Evolutionary conservation across 371 early-diverging fungal species (phyloP).

Genomic region (Mucor circinelloides): DNA sequence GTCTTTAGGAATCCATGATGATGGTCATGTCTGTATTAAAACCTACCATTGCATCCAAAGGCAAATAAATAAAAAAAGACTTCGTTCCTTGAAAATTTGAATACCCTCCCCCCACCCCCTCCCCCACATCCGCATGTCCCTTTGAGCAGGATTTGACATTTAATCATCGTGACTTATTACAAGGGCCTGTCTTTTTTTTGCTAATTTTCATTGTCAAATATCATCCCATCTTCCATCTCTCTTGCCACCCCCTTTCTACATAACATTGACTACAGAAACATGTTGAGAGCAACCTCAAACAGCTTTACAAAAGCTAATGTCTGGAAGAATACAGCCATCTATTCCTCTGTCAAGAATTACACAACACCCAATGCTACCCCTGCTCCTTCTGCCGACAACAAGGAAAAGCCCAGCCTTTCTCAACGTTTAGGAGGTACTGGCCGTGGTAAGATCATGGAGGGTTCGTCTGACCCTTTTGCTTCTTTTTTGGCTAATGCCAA

Average conservation of each 20-base stretch:
- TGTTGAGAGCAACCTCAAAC: slow-evolving; percentile 18
- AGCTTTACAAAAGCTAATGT: neutral
- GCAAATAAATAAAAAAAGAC: slow-evolving; percentile 21
- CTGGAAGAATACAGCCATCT: slow-evolving; percentile 8
- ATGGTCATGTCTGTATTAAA: slow-evolving; percentile 39
- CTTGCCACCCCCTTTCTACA: neutral
- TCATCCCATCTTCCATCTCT: neutral
- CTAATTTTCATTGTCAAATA: neutral
- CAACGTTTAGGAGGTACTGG: slow-evolving; percentile 45
- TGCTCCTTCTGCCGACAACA: neutral
- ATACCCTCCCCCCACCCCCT: too few species aligned
- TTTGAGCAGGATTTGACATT: neutral
- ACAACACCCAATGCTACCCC: slow-evolving; percentile 4
- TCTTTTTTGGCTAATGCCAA: slow-evolving; percentile 35
- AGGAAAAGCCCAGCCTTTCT: slow-evolving; percentile 20
- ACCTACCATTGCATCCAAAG: slow-evolving; percentile 23
- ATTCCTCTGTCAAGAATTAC: slow-evolving; percentile 5
- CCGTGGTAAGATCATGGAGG: slow-evolving; percentile 35
- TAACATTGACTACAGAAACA: neutral
- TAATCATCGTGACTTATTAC: slow-evolving; percentile 2
- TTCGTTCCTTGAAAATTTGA: neutral
- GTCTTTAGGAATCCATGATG: slow-evolving; percentile 34
- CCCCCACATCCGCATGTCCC: neutral
- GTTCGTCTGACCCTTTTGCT: slow-evolving; percentile 36
- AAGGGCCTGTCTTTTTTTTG: slow-evolving; percentile 3